Evolutionary conservation across 2,329 filamentous ascomycete species (phyloP).

Genomic region (Sporothrix variecibatus): DNA sequence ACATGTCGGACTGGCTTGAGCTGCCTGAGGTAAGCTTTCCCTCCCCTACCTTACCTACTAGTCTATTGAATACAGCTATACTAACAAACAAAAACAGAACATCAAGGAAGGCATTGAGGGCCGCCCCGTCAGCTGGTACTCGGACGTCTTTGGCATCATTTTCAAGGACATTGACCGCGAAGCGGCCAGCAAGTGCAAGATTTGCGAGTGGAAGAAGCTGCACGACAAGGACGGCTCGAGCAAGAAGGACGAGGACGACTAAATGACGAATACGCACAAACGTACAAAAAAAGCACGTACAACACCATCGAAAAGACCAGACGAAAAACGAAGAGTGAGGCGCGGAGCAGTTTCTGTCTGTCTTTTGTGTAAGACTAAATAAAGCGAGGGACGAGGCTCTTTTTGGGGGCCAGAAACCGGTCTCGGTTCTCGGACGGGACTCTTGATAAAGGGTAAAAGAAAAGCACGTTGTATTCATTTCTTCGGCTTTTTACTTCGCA

Average conservation of each 20-base stretch:
- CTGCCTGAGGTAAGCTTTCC: conserved; percentile 76
- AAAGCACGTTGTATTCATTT: not conserved
- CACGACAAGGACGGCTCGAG: conserved; percentile 44
- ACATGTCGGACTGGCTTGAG: conserved; percentile 95
- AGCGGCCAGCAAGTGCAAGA: conserved; percentile 73
- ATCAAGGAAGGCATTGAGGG: conserved; percentile 97
- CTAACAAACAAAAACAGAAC: conserved; percentile 61
- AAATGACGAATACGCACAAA: conserved; percentile 35
- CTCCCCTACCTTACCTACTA: not conserved
- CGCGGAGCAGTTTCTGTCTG: not conserved
- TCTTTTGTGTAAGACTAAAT: conserved; percentile 7
- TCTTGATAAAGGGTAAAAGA: not conserved
- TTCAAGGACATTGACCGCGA: conserved; percentile 79
- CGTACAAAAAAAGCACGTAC: not conserved
- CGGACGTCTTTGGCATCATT: conserved; percentile 86
- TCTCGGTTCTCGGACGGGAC: not conserved
- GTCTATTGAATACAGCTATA: too few species aligned
- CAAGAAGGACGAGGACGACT: conserved; percentile 52
- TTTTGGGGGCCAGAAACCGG: not conserved
- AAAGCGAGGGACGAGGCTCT: not conserved
- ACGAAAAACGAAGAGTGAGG: not conserved
- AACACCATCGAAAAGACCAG: not conserved
- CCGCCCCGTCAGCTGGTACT: conserved; percentile 89
- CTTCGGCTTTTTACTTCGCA: too few species aligned
- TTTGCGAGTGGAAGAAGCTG: conserved; percentile 55